These are phyloP conservation scores for Adansonia madagascariensis DNA, from an alignment of 441 rosid genomes.

Conservation along the genomic window DNA sequence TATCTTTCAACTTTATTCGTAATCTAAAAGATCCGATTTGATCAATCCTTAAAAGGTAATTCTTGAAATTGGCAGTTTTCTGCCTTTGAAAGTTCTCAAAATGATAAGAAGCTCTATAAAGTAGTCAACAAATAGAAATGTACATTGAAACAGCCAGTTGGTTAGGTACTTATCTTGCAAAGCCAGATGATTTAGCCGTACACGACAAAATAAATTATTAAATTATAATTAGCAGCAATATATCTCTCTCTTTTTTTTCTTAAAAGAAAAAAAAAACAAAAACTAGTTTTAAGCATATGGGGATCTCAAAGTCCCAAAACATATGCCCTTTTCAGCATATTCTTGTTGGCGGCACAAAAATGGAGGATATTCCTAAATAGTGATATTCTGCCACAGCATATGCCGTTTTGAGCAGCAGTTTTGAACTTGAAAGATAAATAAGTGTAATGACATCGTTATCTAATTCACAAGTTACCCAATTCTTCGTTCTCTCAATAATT, in stretches of 20 bases:
- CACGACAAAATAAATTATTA: conserved; percentile 15
- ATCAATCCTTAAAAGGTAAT: background rate
- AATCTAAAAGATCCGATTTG: background rate
- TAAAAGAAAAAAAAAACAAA: background rate
- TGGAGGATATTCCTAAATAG: conserved; percentile 44
- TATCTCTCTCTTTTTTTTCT: background rate
- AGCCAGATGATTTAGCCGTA: conserved; percentile 20
- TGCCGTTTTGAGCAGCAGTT: conserved; percentile 22
- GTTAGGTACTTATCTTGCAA: conserved; percentile 7
- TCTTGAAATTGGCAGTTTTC: background rate
- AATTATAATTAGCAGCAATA: background rate
- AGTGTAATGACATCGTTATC: background rate
- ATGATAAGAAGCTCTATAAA: background rate
- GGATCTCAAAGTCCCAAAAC: background rate
- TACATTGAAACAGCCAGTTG: background rate
- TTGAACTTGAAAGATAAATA: background rate
- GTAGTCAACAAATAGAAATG: background rate
- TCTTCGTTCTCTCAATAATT: background rate
- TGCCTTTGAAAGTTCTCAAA: background rate
- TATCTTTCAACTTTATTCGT: background rate
- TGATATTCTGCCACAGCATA: conserved; percentile 27
- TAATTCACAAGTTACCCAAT: background rate
- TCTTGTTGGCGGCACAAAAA: conserved; percentile 34
- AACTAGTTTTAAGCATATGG: background rate
- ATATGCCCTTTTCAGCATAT: conserved; percentile 43